Base-by-base conservation (phyloP, 345 rosid species). In the Lenwebbia sp. region DNA sequence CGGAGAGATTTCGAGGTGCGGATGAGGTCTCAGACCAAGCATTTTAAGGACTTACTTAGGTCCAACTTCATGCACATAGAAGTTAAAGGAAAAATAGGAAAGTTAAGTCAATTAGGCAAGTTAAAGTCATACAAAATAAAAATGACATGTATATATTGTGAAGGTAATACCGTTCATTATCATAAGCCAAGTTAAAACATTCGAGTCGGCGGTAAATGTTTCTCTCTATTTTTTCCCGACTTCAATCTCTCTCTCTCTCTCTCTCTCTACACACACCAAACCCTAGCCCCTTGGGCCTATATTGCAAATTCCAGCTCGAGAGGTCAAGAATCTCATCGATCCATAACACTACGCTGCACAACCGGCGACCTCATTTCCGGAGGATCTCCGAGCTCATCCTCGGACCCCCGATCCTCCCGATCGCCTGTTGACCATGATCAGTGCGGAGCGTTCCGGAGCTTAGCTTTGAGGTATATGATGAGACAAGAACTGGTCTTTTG, bases 401-500 rank as follows among this genome's bases (percentile, higher is more conserved):
- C 25, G n/a, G n/a, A 9, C 58, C n/a, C 12, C 12, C 26, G 58
- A 10, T 23, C 58, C n/a, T 55, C 58, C n/a, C 58, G 78, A 70
- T 70, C 57, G 58, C 44, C 56, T 15, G 25, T 53, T 54, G 33
- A 28, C 83, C 86, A 78, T 85, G 86, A 52, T 44, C 54, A 74
- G 78, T 33, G 47, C 78, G 23, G 78, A 4, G 57, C 25, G 70
- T 26, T 40, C 50, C 83, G 22, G 83, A 78, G 65, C 47, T 75
- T 47, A 21, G 41, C 86, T 4, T 4, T 56, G 83, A 65, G 60
- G 82, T 30, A 86, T 90, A 93, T 88, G 87, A 94, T 94, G 94
- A 90, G 92, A 90, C 87, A 88, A 60, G 85, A 85, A 55, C 82
- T 88, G 56, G 87, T 88, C 87, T 89, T 87, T 65, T 90, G 90